phyloP scores from a whole-genome alignment of 495 filamentous ascomycete species.

The Podospora anserina region DNA sequence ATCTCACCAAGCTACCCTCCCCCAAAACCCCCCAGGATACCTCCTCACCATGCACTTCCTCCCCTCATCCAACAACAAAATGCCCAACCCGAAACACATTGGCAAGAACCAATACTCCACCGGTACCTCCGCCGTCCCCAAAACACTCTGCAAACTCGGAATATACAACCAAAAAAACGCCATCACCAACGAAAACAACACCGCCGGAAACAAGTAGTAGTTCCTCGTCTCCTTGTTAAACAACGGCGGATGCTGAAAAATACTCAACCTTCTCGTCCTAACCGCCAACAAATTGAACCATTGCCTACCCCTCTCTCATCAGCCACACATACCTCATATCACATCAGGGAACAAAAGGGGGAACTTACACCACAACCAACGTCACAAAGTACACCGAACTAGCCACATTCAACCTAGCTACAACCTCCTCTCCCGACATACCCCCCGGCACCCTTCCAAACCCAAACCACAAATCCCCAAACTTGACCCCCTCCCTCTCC shows the following conservation, averaged over 20 bases:
- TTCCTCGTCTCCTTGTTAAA: conserved; percentile 59
- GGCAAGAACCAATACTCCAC: conserved; percentile 67
- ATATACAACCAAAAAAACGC: conserved; percentile 63
- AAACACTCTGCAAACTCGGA: conserved; percentile 50
- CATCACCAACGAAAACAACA: conserved; percentile 59
- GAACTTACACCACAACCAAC: conserved; percentile 62
- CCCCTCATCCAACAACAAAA: conserved; percentile 57
- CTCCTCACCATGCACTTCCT: conserved; percentile 53
- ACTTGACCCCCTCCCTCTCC: conserved; percentile 55
- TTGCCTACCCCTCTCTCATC: conserved; percentile 45
- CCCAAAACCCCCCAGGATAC: conserved; percentile 47
- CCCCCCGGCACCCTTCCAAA: conserved; percentile 50
- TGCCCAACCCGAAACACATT: conserved; percentile 57
- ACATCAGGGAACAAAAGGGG: not conserved
- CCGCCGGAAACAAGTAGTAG: conserved; percentile 60
- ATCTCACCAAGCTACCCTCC: conserved; percentile 50
- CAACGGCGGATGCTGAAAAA: conserved; percentile 62
- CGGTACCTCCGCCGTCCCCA: conserved; percentile 56
- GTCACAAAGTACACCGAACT: conserved; percentile 70
- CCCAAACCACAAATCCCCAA: conserved; percentile 56
- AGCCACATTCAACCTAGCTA: conserved; percentile 51
- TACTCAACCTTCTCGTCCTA: conserved; percentile 60
- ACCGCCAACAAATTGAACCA: conserved; percentile 66
- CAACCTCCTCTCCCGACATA: conserved; percentile 48
- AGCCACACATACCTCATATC: not conserved